Evolutionary conservation across 1,139 yeast species (phyloP).

Genomic region (Kazachstania sp.): DNA sequence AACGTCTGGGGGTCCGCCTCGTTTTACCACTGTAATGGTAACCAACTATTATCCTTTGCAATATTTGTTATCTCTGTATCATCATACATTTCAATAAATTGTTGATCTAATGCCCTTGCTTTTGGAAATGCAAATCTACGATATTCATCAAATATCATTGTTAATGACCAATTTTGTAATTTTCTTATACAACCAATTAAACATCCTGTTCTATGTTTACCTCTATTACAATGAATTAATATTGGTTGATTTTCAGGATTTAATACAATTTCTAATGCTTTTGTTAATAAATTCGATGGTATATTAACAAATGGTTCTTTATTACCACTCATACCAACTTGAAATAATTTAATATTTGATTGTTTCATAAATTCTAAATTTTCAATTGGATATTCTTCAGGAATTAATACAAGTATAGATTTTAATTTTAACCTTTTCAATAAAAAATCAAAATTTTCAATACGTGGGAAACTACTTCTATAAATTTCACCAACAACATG

Average conservation of each 20-base stretch:
- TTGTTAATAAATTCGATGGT: slow-evolving; percentile 66
- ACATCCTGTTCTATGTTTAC: slow-evolving; percentile 95
- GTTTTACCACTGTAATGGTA: slow-evolving; percentile 61
- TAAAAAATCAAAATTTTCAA: slow-evolving; percentile 69
- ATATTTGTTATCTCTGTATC: slow-evolving; percentile 48
- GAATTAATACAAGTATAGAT: slow-evolving; percentile 74
- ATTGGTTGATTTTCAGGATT: slow-evolving; percentile 86
- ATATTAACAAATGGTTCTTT: slow-evolving; percentile 90
- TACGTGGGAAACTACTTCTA: slow-evolving; percentile 82
- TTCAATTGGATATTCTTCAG: slow-evolving; percentile 82
- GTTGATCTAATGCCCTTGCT: slow-evolving; percentile 90
- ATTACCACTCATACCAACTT: slow-evolving; percentile 90
- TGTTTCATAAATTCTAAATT: slow-evolving; percentile 54
- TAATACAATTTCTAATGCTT: slow-evolving; percentile 71
- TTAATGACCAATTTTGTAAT: slow-evolving; percentile 83
- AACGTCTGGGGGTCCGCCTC: too few relatives aligned
- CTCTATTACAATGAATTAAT: slow-evolving; percentile 88
- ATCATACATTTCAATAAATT: slow-evolving; percentile 82
- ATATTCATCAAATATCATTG: slow-evolving; percentile 92
- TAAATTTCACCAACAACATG: slow-evolving; percentile 74
- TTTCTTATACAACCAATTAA: slow-evolving; percentile 84
- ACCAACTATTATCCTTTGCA: slow-evolving; percentile 47
- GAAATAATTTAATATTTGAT: slow-evolving; percentile 62
- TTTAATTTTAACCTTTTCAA: slow-evolving; percentile 49
- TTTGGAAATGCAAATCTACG: slow-evolving; percentile 91